A percentile compares a stretch with the other conserved stretches of the same genome.
Evolutionary conservation across 345 rosid genomes (phyloP).

Genomic region (Eucalyptus urophylla): DNA sequence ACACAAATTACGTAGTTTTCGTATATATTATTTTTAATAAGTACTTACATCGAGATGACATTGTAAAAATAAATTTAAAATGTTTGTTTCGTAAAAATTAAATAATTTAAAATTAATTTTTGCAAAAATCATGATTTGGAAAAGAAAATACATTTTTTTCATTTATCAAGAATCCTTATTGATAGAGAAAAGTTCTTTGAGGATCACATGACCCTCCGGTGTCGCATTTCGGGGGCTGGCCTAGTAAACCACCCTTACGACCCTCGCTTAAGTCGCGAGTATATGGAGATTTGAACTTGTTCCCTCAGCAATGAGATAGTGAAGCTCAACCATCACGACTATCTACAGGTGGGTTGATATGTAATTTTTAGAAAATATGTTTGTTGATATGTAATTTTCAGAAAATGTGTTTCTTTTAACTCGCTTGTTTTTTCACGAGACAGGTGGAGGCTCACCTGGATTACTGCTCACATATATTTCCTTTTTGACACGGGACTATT

Average conservation of each 20-base stretch:
- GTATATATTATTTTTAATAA: not conserved
- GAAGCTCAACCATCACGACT: accelerated
- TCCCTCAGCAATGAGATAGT: accelerated
- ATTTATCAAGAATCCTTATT: accelerated
- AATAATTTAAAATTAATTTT: not conserved
- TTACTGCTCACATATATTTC: not conserved
- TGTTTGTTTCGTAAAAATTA: not conserved
- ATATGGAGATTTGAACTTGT: accelerated
- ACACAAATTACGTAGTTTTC: not conserved
- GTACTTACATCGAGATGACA: not conserved
- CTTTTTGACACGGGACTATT: not conserved
- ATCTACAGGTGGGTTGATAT: accelerated
- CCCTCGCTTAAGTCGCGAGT: accelerated
- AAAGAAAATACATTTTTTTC: not conserved
- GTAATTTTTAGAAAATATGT: not conserved
- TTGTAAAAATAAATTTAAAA: not conserved
- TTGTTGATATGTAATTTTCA: not conserved
- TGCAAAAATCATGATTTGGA: too few relatives aligned
- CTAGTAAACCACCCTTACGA: accelerated
- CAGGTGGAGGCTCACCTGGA: not conserved
- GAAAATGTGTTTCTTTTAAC: not conserved
- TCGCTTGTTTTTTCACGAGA: not conserved
- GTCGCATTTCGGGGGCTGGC: accelerated
- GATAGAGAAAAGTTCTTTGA: accelerated
- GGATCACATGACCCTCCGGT: too few relatives aligned